Percentiles rank a stretch among this genome's conserved stretches.
phyloP scores from a whole-genome alignment of 2,329 filamentous ascomycete species.

The Leptographium procerum region DNA sequence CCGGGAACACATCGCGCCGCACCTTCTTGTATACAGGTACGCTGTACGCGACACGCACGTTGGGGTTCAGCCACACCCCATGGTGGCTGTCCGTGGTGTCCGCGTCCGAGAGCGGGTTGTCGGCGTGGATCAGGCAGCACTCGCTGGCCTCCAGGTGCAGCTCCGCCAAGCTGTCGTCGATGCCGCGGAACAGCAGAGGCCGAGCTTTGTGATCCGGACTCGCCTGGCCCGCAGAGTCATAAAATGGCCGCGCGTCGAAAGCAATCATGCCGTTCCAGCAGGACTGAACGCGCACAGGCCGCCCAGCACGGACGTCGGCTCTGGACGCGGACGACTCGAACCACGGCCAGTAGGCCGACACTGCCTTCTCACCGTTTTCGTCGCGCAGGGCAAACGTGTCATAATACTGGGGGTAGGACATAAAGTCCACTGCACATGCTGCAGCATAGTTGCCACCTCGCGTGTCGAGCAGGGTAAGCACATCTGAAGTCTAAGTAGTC shows the following conservation, averaged over 20 bases:
- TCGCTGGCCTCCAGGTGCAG: constrained; percentile 64
- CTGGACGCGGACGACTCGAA: constrained; percentile 33
- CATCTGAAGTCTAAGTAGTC: constrained; percentile 26
- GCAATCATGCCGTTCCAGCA: constrained; percentile 57
- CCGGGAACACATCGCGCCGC: constrained; percentile 33
- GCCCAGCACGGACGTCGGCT: constrained; percentile 34
- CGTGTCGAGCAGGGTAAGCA: constrained; percentile 41
- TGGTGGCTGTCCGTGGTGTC: constrained; percentile 14
- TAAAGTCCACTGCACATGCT: constrained; percentile 50
- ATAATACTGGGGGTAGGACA: constrained; percentile 40
- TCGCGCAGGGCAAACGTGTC: constrained; percentile 52
- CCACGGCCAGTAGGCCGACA: constrained; percentile 47
- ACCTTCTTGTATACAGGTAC: constrained; percentile 38
- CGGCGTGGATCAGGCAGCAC: constrained; percentile 66
- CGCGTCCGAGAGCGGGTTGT: constrained; percentile 45
- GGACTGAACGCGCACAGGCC: constrained; percentile 47
- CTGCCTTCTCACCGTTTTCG: constrained; percentile 36
- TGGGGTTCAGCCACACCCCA: constrained; percentile 59
- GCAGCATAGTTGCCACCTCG: constrained; percentile 44
- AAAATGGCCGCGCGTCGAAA: constrained; percentile 34
- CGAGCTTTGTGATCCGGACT: constrained; percentile 10
- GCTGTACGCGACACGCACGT: constrained; percentile 56
- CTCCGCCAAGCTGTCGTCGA: constrained; percentile 48
- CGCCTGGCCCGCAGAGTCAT: constrained; percentile 13
- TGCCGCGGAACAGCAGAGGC: constrained; percentile 48